Evolutionary conservation across 1,284 basidiomycete genomes (phyloP), one percentile per base, ranked within the genome.

Genomic region (Fistulina hepatica): DNA sequence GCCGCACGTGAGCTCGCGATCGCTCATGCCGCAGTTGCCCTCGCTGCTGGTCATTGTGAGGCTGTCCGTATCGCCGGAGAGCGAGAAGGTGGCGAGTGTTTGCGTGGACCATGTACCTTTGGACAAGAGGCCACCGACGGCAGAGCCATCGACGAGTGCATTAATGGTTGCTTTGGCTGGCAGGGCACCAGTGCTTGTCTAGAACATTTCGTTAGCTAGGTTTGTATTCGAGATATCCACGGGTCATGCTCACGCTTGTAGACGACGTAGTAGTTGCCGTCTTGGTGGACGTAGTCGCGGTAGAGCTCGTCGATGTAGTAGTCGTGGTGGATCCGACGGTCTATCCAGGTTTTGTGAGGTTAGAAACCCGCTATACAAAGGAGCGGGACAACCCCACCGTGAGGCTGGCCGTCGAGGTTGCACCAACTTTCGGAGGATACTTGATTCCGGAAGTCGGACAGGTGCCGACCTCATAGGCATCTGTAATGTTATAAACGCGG

Each of bases 341-440:
- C n/a, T n/a, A n/a, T n/a, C n/a, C n/a, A n/a, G n/a, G n/a, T n/a
- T n/a, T n/a, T n/a, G n/a, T n/a, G n/a, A n/a, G n/a, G n/a, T n/a
- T n/a, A n/a, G n/a, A n/a, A n/a, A n/a, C n/a, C n/a, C n/a, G 10
- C 36, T 33, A 28, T 32, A 20, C 37, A 31, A 15, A 17, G 11
- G 9, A 38, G 19, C 9, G 25, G 15, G 8, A 26, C 3, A 22
- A 19, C 46, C 52, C 36, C 31, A 50, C 48, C 12, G 48, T 48
- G 11, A 51, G 48, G 15, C 46, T 36, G 19, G 33, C 48, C 13
- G 54, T 35, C 8, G 52, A 44, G n/a, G n/a, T n/a, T n/a, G n/a
- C n/a, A 3, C 69, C 59, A 16, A 64, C 55, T 56, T 81, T 84
- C 0, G 65, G 69, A n/a, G 63, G 65, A 52, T 83, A 85, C 44